Percentiles rank a stretch among this genome's conserved stretches.
Evolutionary conservation across 495 filamentous ascomycete genomes (phyloP).

Genomic region (Immersiella caudata): DNA sequence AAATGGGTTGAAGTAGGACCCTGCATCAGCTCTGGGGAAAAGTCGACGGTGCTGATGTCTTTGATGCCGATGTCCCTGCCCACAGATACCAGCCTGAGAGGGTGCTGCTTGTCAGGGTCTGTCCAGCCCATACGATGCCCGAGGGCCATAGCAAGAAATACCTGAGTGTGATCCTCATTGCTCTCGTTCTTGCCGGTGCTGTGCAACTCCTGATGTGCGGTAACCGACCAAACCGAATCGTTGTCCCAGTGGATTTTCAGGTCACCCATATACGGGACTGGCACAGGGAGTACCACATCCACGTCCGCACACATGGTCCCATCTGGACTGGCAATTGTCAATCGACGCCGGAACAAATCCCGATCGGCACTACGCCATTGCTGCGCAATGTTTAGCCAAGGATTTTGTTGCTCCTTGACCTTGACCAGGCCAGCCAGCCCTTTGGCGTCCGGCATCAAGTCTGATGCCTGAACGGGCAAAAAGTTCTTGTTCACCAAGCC

Average conservation of each 20-base stretch:
- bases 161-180: conserved; percentile 44
- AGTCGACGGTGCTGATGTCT: conserved; percentile 19
- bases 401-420: conserved; percentile 62
- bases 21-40: conserved; percentile 22
- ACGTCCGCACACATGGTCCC: conserved; percentile 41
- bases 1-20: conserved; percentile 28
- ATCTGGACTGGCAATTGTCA: conserved; percentile 39
- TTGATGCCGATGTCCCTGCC: conserved; percentile 23
- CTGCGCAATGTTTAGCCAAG: conserved; percentile 65
- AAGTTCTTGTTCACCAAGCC: conserved; percentile 80
- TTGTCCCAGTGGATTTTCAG: conserved; percentile 57
- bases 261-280: conserved; percentile 43
- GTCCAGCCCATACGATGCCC: conserved; percentile 40
- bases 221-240: conserved; percentile 44
- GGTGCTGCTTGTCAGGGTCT: conserved; percentile 42
- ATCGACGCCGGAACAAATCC: conserved; percentile 34
- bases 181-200: conserved; percentile 26
- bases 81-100: conserved; percentile 38
- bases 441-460: conserved; percentile 45
- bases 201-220: conserved; percentile 36
- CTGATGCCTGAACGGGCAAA: conserved; percentile 58
- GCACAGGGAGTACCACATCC: conserved; percentile 50
- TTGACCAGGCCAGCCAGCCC: conserved; percentile 50
- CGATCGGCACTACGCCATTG: conserved; percentile 46
- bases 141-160: conserved; percentile 55